Conservation (phyloP, 2,329 filamentous ascomycete genomes). For the Plenodomus biglobosus region DNA sequence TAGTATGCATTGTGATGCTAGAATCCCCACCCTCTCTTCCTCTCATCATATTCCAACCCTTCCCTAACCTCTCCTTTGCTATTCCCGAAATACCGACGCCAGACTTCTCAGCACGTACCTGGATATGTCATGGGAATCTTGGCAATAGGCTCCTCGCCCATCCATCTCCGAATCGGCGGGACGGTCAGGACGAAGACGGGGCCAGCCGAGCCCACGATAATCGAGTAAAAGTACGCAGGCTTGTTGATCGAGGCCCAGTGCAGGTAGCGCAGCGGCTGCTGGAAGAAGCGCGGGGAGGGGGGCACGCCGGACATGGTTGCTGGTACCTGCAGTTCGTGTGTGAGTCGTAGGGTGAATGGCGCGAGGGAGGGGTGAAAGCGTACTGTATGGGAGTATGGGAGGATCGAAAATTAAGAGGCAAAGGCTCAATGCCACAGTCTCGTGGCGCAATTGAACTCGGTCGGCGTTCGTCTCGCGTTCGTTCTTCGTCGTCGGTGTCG, state of each 20-base stretch:
- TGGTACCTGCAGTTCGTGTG: no score
- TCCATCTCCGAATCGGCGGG: constrained; percentile 68
- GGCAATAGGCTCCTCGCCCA: constrained; percentile 72
- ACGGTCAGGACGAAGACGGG: constrained; percentile 70
- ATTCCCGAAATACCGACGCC: no score
- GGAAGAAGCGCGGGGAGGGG: constrained; percentile 69
- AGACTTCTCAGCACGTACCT: constrained; percentile 61
- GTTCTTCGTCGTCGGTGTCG: neutral
- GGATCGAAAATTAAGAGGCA: neutral
- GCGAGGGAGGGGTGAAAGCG: neutral
- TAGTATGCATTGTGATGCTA: no score
- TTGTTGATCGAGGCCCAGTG: constrained; percentile 86
- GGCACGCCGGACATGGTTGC: constrained; percentile 59
- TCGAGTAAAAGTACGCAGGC: constrained; percentile 88
- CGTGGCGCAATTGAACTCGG: constrained; percentile 11
- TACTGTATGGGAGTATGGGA: no score
- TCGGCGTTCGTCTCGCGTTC: neutral
- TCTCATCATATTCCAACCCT: neutral
- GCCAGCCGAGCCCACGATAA: constrained; percentile 71
- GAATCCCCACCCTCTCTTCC: no score
- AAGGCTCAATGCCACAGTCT: constrained; percentile 24
- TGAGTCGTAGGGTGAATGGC: constrained; percentile 5
- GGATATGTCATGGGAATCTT: constrained; percentile 87
- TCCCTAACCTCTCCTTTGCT: neutral
- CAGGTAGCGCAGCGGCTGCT: constrained; percentile 77